Percentiles rank a stretch among this genome's conserved stretches.
Evolutionary conservation across 306 rosid species (phyloP).

Genomic region (Glycyrrhiza uralensis): DNA sequence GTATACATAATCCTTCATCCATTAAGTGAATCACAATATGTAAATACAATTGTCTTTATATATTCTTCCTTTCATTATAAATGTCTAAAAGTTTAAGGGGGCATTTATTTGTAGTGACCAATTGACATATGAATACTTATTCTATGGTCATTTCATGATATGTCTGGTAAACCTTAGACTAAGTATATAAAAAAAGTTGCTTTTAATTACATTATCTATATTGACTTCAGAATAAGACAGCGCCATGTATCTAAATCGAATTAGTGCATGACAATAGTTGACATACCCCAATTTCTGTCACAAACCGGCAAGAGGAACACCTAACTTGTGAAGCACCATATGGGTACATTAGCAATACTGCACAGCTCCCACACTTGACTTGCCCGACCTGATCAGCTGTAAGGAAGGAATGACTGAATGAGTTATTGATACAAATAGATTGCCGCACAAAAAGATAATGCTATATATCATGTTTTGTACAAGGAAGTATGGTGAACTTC

Average conservation of each 20-base stretch:
- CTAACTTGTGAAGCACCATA: conserved; percentile 76
- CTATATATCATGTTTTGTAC: neutral
- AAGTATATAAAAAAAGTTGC: neutral
- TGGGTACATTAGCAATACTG: conserved; percentile 76
- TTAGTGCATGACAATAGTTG: neutral
- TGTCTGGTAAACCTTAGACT: neutral
- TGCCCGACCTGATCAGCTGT: conserved; percentile 84
- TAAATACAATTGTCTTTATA: neutral
- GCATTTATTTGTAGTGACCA: neutral
- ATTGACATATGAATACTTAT: neutral
- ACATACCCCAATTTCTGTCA: conserved; percentile 82
- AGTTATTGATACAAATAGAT: neutral
- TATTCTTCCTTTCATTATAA: neutral
- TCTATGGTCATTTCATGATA: neutral
- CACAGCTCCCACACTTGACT: conserved; percentile 80
- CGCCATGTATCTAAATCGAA: neutral
- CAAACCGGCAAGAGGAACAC: conserved; percentile 72
- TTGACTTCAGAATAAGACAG: neutral
- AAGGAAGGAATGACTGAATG: conserved; percentile 14
- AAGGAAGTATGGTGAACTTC: conserved; percentile 1
- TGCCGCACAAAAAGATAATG: neutral
- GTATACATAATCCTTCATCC: neutral
- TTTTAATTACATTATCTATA: neutral
- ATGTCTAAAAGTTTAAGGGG: neutral
- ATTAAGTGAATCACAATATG: neutral